These are phyloP conservation scores for Pouteria campechiana DNA, from an alignment of 179 eudicot species.

Conservation along the genomic window DNA sequence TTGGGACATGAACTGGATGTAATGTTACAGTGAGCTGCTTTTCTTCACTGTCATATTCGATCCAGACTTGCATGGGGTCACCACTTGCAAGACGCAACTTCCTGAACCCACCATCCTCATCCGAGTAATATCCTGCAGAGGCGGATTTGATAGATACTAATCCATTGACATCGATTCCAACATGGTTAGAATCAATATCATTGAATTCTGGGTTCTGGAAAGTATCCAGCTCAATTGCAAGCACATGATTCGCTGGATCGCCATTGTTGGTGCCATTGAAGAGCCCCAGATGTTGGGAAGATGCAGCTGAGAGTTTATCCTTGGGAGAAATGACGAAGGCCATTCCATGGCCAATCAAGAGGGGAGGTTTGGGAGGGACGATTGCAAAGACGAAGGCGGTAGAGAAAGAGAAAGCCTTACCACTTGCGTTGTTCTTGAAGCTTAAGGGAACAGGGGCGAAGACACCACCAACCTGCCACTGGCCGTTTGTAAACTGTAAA, in stretches of 20 bases:
- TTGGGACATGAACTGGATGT: no score
- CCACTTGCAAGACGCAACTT: no score
- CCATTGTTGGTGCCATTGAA: conserved; percentile 19
- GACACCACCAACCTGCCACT: conserved; percentile 20
- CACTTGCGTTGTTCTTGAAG: conserved; percentile 18
- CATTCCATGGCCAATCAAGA: conserved; percentile 27
- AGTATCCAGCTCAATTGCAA: conserved; percentile 37
- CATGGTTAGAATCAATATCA: conserved; percentile 32
- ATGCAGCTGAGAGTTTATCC: no score
- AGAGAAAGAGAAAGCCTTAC: conserved; percentile 20
- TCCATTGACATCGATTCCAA: conserved; percentile 32
- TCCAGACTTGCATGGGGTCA: no score
- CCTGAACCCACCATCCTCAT: not conserved
- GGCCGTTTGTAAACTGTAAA: conserved; percentile 8
- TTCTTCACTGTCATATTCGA: no score
- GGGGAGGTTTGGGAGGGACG: conserved; percentile 14
- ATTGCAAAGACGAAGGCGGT: conserved; percentile 27
- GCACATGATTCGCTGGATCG: conserved; percentile 15
- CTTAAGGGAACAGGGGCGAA: conserved; percentile 16
- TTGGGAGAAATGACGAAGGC: conserved; percentile 26
- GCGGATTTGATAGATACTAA: conserved; percentile 8
- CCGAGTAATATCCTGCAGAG: conserved; percentile 26
- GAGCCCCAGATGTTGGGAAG: conserved; percentile 28
- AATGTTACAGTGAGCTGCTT: no score
- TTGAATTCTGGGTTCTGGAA: conserved; percentile 27